Evolutionary conservation across 2,329 filamentous ascomycete species (phyloP).

Genomic region (Rhinocladiella mackenziei): DNA sequence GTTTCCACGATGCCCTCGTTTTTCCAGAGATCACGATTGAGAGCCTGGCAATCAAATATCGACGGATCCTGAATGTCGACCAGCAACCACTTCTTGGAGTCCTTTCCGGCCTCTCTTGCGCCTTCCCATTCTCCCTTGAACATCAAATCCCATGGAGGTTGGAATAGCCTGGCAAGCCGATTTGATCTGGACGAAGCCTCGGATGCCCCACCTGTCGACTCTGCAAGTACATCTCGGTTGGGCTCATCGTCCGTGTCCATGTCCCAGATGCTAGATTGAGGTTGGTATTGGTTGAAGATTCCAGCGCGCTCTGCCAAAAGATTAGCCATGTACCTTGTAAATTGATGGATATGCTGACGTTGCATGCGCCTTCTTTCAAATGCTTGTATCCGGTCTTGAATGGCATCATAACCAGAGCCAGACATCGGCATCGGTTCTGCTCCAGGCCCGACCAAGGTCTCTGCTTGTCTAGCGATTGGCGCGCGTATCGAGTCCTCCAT

Average conservation of each 20-base stretch:
- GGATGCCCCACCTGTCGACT: slow-evolving; percentile 62
- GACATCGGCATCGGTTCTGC: slow-evolving; percentile 49
- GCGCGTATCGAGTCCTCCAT: slow-evolving; percentile 63
- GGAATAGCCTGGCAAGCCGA: slow-evolving; percentile 83
- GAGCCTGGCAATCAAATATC: slow-evolving; percentile 87
- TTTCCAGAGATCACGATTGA: slow-evolving; percentile 97
- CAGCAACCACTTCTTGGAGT: slow-evolving; percentile 86
- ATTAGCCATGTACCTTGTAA: slow-evolving; percentile 6
- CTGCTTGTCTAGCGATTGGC: slow-evolving; percentile 84
- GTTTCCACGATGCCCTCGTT: slow-evolving; percentile 73
- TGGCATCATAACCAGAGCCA: slow-evolving; percentile 51
- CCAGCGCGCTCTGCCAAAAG: slow-evolving; percentile 40
- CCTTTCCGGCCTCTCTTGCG: slow-evolving; percentile 79
- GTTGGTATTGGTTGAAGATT: slow-evolving; percentile 65
- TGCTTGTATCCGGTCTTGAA: slow-evolving; percentile 58
- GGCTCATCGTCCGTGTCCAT: slow-evolving; percentile 46
- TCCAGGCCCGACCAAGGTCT: slow-evolving; percentile 78
- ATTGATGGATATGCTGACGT: slow-evolving; percentile 21
- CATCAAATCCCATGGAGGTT: slow-evolving; percentile 89
- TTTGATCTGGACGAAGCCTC: slow-evolving; percentile 66
- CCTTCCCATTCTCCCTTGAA: slow-evolving; percentile 73
- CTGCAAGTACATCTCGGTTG: slow-evolving; percentile 50
- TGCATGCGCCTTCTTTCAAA: slow-evolving; percentile 37
- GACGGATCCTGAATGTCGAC: slow-evolving; percentile 93
- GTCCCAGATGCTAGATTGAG: slow-evolving; percentile 54